These are phyloP conservation scores for Austropuccinia psidii DNA, from an alignment of 1,284 basidiomycete species.

Conservation along the genomic window DNA sequence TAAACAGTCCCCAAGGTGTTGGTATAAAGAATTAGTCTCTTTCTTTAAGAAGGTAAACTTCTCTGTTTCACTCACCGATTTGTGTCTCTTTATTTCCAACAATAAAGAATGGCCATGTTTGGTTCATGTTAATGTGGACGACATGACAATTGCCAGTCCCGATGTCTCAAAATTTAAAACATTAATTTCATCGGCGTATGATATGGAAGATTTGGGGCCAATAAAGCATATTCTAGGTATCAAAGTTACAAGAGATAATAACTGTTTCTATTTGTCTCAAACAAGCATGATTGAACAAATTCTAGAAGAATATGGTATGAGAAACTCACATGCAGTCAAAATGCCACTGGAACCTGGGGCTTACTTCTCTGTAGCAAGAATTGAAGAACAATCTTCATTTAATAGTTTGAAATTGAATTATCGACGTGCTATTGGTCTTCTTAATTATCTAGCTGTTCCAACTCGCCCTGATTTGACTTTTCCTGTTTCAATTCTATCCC, in stretches of 20 bases:
- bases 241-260: background rate
- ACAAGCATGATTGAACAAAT: background rate
- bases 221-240: background rate
- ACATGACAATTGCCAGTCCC: conserved; percentile 5
- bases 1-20: background rate
- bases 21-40: background rate
- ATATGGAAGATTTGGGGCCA: background rate
- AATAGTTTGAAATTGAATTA: too few species aligned
- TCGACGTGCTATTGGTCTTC: too few species aligned
- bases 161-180: background rate
- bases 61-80: background rate
- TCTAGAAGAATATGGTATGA: background rate
- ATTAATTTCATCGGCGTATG: background rate
- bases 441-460: too few species aligned
- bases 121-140: background rate
- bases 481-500: too few species aligned
- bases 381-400: too few species aligned
- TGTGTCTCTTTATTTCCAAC: background rate
- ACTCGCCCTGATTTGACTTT: too few species aligned
- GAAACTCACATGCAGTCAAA: too few species aligned
- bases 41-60: background rate
- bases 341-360: too few species aligned
- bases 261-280: background rate
- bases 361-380: too few species aligned
- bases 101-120: background rate